Percentiles rank a stretch among this genome's conserved stretches.
These are phyloP conservation scores for Fraxinus cuspidata DNA, from an alignment of 257 asterid species.

Conservation along the genomic window DNA sequence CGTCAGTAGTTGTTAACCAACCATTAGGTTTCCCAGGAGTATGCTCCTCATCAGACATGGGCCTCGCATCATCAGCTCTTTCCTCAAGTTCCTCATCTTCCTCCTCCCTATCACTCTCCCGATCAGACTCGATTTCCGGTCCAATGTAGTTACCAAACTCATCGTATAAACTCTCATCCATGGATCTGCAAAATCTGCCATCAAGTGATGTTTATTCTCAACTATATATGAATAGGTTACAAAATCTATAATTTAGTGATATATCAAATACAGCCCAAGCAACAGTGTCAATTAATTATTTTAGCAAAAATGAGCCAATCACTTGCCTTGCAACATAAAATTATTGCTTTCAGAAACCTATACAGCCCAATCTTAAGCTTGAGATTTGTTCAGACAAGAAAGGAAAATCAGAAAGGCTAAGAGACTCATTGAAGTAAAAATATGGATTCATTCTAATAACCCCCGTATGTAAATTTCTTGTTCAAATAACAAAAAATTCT, in stretches of 20 bases:
- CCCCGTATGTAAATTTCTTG: background rate
- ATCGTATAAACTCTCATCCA: constrained; percentile 95
- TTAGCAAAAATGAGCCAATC: background rate
- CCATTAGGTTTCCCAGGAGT: constrained; percentile 81
- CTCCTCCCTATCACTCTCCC: constrained; percentile 81
- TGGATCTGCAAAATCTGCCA: constrained; percentile 39
- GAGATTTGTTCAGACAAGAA: background rate
- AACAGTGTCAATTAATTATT: background rate
- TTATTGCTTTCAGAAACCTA: background rate
- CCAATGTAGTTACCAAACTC: constrained; percentile 97
- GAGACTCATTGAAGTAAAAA: background rate
- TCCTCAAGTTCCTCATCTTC: constrained; percentile 82
- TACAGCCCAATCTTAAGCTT: background rate
- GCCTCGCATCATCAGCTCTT: constrained; percentile 65
- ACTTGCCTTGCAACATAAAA: background rate
- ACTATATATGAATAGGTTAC: background rate
- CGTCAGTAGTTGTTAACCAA: constrained; percentile 70
- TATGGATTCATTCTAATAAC: background rate
- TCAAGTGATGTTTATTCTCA: background rate
- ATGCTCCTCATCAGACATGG: constrained; percentile 65
- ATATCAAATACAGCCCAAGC: background rate
- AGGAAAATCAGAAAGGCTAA: background rate
- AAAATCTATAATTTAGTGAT: background rate
- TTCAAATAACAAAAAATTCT: background rate
- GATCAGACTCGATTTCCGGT: constrained; percentile 94